Base-by-base conservation (phyloP, 257 asterid species). In the Solanum lignicaule region DNA sequence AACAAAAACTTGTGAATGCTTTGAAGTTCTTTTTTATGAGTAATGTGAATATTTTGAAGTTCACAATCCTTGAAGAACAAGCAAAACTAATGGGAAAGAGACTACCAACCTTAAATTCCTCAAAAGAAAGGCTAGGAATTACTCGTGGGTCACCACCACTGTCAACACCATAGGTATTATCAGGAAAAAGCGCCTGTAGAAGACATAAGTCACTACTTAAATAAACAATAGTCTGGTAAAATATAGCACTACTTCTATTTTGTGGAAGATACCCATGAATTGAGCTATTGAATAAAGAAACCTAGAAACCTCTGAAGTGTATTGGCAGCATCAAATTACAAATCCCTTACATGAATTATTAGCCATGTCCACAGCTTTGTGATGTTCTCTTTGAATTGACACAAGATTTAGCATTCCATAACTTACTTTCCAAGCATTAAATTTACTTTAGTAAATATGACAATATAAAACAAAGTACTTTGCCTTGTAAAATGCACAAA, bases 111-210 rank as follows among this genome's bases (percentile, higher is more conserved):
- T 95, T 94, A 93, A 97, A 97, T 86, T 97, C 98, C 90, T 92
- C 98, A 90, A 92, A 97, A 68, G 95, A 94, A 35, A 97, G 98
- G 88, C 94, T 95, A 33, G 99, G 98, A 91, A 97, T 97, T 69
- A 90, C 99, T 93, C 91, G 94, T 35, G 99, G 99, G 87, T 97
- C 99, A 79, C 99, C 99, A 27, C 99, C 99, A 91, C 99, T 97
- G 88, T 97, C 99, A 83, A 97, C 99, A 32, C 99, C 99, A 89
- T 97, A 97, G 46, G 99, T 90, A 90, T 96, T 97, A 89, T 97
- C 95, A 14, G 99, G 99, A 83, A 88, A 95, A 89, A 97, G 98
- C 79, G 98, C 98, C 99, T 97, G 96, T 90, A 90, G 62, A 69
- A 73, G 62, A n/a, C 76, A 88, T 36, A 88, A 62, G 11, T 32